These are phyloP conservation scores for Dactylorhiza incarnata DNA, from an alignment of 106 monocot genomes.

Conservation along the genomic window DNA sequence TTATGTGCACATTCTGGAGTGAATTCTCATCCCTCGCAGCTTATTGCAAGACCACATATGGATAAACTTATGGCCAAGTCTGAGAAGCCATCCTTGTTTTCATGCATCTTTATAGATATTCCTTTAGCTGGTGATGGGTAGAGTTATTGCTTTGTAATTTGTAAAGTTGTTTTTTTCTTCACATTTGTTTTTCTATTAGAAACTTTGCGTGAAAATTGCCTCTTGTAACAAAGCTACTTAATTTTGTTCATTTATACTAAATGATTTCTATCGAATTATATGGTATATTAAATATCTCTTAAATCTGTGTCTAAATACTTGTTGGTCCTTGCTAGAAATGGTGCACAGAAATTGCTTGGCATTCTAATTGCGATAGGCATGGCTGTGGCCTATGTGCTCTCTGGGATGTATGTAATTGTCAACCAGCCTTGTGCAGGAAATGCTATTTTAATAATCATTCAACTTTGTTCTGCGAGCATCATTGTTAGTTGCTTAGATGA, in stretches of 20 bases:
- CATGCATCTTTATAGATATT: too few relatives aligned
- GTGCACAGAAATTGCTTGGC: too few relatives aligned
- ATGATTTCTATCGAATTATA: not conserved
- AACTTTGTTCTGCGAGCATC: slow-evolving; percentile 19
- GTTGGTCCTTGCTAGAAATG: slow-evolving; percentile 1
- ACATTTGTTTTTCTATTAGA: not conserved
- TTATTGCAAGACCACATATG: too few relatives aligned
- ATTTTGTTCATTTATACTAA: not conserved
- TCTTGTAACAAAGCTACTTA: not conserved
- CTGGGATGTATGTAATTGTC: slow-evolving; percentile 22
- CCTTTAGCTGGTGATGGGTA: not conserved
- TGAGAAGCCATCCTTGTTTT: too few relatives aligned
- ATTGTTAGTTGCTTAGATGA: slow-evolving; percentile 19
- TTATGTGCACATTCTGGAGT: too few relatives aligned
- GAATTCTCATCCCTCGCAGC: too few relatives aligned
- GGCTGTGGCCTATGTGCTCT: slow-evolving; percentile 17
- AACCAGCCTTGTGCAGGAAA: too few relatives aligned
- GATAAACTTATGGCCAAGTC: too few relatives aligned
- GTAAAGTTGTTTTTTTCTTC: not conserved
- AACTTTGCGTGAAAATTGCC: not conserved
- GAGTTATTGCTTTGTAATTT: not conserved
- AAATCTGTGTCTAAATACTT: too few relatives aligned
- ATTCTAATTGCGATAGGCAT: slow-evolving; percentile 16
- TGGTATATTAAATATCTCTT: not conserved
- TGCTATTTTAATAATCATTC: slow-evolving; percentile 30